phyloP scores from a whole-genome alignment of 2,329 filamentous ascomycete species.

The Rutstroemia sydowiana region DNA sequence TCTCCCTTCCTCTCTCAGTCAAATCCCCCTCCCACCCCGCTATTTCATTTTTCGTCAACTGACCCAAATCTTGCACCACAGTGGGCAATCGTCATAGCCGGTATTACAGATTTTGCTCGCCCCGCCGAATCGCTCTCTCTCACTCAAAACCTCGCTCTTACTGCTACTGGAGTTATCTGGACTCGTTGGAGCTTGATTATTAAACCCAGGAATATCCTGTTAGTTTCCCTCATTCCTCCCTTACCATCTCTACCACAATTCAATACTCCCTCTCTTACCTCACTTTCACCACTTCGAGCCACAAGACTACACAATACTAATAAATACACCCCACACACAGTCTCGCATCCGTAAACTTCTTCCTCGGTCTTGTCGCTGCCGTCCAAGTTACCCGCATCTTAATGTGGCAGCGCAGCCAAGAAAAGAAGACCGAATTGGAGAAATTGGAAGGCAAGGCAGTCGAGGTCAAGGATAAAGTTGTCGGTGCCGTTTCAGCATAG shows the following conservation, averaged over 20 bases:
- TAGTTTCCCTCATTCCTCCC: conserved; percentile 30
- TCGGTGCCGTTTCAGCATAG: conserved; percentile 31
- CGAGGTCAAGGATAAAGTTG: conserved; percentile 20
- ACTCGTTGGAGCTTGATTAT: conserved; percentile 98
- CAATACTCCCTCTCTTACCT: neutral
- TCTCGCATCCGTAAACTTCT: conserved; percentile 95
- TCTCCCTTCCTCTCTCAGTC: neutral
- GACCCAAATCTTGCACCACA: neutral
- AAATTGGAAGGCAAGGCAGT: too few relatives aligned
- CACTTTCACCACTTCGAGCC: neutral
- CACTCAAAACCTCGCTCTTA: conserved; percentile 85
- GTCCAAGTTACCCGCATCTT: conserved; percentile 76
- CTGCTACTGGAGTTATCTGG: conserved; percentile 91
- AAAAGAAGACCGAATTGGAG: conserved; percentile 43
- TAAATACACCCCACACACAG: conserved; percentile 34
- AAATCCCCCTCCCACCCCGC: neutral
- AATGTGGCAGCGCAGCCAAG: conserved; percentile 52
- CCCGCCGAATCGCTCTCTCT: conserved; percentile 89
- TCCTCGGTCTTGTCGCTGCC: conserved; percentile 81
- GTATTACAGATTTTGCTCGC: conserved; percentile 83
- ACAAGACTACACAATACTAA: conserved; percentile 2
- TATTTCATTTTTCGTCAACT: neutral
- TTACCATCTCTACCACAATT: neutral
- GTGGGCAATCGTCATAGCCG: conserved; percentile 91
- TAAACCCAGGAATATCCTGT: conserved; percentile 86